phyloP scores from a whole-genome alignment of 768 basidiomycete species.

The Termitomyces sp. region DNA sequence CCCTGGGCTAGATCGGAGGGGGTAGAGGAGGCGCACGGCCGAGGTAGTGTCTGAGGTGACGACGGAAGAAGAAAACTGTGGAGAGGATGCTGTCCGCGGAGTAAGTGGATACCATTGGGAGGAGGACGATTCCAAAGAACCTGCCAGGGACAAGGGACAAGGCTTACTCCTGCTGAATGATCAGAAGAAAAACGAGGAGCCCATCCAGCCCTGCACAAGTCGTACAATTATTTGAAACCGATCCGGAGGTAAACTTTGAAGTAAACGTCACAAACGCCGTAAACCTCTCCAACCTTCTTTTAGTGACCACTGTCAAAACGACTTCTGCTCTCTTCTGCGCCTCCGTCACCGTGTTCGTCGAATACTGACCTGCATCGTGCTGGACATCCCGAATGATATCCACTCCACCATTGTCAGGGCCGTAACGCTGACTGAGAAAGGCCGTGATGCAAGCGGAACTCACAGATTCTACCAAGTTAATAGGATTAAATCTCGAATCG shows the following conservation, averaged over 20 bases:
- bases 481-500: slow-evolving; percentile 11
- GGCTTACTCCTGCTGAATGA: slow-evolving; percentile 44
- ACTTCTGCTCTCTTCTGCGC: neutral
- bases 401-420: slow-evolving; percentile 2
- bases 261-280: slow-evolving; percentile 26
- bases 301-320: slow-evolving; percentile 20
- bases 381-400: slow-evolving; percentile 10
- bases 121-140: slow-evolving; percentile 68
- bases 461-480: slow-evolving; percentile 7
- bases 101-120: slow-evolving; percentile 70
- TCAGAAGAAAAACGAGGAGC: slow-evolving; percentile 29
- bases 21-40: slow-evolving; percentile 32
- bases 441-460: slow-evolving; percentile 2
- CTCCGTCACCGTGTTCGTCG: slow-evolving; percentile 5
- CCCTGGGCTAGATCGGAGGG: slow-evolving; percentile 51
- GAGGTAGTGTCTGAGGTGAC: slow-evolving; percentile 32
- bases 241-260: slow-evolving; percentile 20
- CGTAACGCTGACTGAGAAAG: slow-evolving; percentile 6
- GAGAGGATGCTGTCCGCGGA: slow-evolving; percentile 63
- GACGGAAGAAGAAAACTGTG: slow-evolving; percentile 47
- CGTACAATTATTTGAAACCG: neutral
- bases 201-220: slow-evolving; percentile 30
- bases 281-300: slow-evolving; percentile 27
- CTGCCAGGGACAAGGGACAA: slow-evolving; percentile 23
- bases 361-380: slow-evolving; percentile 11